These are phyloP conservation scores for Vitis hybrid DNA, from an alignment of 177 flowering plant species.

Conservation along the genomic window DNA sequence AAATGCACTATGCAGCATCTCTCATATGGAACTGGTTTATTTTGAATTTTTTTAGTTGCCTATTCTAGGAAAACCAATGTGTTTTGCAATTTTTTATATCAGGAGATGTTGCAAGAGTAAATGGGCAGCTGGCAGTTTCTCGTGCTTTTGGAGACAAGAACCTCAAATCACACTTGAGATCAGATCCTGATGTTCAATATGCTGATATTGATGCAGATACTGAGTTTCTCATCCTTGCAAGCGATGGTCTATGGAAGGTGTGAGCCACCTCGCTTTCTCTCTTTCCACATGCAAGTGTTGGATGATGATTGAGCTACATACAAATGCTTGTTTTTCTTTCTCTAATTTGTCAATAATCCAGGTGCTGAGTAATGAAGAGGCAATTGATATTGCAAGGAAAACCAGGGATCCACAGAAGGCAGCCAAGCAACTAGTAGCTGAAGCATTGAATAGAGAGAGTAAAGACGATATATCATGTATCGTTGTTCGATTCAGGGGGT, in stretches of 20 bases:
- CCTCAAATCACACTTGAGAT: slow-evolving; percentile 65
- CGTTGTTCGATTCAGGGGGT: slow-evolving; percentile 69
- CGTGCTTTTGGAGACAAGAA: slow-evolving; percentile 88
- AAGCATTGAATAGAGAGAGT: slow-evolving; percentile 76
- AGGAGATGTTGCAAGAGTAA: slow-evolving; percentile 86
- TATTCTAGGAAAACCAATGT: not conserved
- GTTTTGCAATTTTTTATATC: not conserved
- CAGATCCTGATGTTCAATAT: slow-evolving; percentile 62
- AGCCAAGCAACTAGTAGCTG: slow-evolving; percentile 62
- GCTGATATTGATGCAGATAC: slow-evolving; percentile 40
- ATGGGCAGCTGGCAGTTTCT: slow-evolving; percentile 82
- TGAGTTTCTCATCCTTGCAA: slow-evolving; percentile 71
- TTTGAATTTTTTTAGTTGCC: not conserved
- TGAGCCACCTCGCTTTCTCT: slow-evolving; percentile 11
- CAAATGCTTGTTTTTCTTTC: not conserved
- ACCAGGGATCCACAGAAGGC: slow-evolving; percentile 68
- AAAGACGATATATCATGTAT: slow-evolving; percentile 88
- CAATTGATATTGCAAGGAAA: slow-evolving; percentile 71
- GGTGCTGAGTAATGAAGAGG: slow-evolving; percentile 88
- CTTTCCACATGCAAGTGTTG: not conserved
- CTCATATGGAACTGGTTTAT: not conserved
- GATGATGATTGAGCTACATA: not conserved
- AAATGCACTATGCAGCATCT: not conserved
- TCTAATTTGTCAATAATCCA: slow-evolving; percentile 23
- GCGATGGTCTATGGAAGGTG: slow-evolving; percentile 94